Evolutionary conservation across 2,329 filamentous ascomycete genomes (phyloP), one percentile per base, ranked within the genome.

Genomic region (Claviceps sp.): DNA sequence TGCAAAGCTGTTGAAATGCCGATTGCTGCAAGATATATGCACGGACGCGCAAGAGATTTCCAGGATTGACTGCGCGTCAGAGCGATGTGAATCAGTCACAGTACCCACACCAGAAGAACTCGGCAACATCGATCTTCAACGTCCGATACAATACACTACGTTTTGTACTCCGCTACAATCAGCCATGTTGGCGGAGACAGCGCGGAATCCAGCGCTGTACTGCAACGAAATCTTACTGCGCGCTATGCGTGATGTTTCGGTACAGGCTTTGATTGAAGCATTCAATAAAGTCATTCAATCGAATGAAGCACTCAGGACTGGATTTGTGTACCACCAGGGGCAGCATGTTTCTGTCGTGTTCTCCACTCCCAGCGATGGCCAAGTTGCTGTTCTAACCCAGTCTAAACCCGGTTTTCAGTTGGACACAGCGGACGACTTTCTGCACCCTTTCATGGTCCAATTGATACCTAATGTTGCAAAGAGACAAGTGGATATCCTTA

Each of bases 101-200:
- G 24, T 37, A 37, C 3, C 47, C 1, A 22, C 42, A 37, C 16
- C 40, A 54, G 54, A 50, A 5, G 43, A 43, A 9, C 41, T 48
- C 7, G 11, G 5, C 5, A 11, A 22, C 3, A 5, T 18, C 18
- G 22, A 8, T 11, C 13, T 24, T 6, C 24, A 18, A 37, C 13
- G 22, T 18, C n/a, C 42, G 6, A 41, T 53, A 9, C 51, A 55
- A 43, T 51, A 44, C 18, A 8, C 20, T 14, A 48, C 75, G 18
- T 75, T 75, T 4, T 93, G 87, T 63, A 90, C 83, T 4, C 76
- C 82, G 14, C 72, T 93, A 9, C 90, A 96, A 60, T 70, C 76
- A 18, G 82, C 87, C 1, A 94, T 95, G 88, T 72, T 95, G 16
- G 73, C 79, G 0, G 88, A 95, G 67, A 90, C 87, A 0, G 66